A percentile compares a stretch with the other conserved stretches of the same genome.
These are phyloP conservation scores for Colletotrichum sublineola DNA, from an alignment of 2,329 filamentous ascomycete species.

Conservation along the genomic window DNA sequence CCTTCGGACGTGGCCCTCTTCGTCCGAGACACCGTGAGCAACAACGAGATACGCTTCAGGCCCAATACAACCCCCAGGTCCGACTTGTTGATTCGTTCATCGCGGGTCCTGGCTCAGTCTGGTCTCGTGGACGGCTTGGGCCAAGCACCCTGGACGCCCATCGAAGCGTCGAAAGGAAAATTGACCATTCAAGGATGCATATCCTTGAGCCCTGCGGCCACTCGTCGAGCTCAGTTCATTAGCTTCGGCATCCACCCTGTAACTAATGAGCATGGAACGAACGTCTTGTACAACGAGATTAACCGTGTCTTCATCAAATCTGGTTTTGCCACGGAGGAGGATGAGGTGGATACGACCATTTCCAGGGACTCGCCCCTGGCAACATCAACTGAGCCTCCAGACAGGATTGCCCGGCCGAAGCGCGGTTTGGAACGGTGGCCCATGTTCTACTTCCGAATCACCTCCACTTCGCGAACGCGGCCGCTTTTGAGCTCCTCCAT, in stretches of 20 bases:
- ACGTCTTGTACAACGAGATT: conserved; percentile 80
- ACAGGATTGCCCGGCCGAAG: conserved; percentile 62
- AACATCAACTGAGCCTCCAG: conserved; percentile 55
- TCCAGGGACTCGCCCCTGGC: conserved; percentile 54
- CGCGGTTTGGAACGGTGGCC: conserved; percentile 87
- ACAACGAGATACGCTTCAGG: conserved; percentile 56
- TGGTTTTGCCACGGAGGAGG: conserved; percentile 76
- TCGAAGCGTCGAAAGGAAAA: conserved; percentile 74
- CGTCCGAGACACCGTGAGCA: conserved; percentile 64
- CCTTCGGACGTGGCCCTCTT: conserved; percentile 67
- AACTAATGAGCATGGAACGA: conserved; percentile 65
- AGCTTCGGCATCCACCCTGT: conserved; percentile 81
- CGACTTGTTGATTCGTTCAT: background rate
- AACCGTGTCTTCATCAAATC: conserved; percentile 84
- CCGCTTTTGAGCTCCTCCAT: conserved; percentile 25
- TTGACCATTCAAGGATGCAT: conserved; percentile 79
- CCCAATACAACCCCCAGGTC: conserved; percentile 4
- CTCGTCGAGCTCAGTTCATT: conserved; percentile 83
- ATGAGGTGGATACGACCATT: conserved; percentile 52
- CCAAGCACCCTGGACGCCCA: conserved; percentile 74
- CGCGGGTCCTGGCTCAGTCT: conserved; percentile 74
- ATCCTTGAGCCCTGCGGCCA: conserved; percentile 77
- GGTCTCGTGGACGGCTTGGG: conserved; percentile 69
- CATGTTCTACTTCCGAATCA: conserved; percentile 86
- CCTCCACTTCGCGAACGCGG: conserved; percentile 42